Evolutionary conservation across 139 green algal species (phyloP).

Genomic region (Closterium sp.): DNA sequence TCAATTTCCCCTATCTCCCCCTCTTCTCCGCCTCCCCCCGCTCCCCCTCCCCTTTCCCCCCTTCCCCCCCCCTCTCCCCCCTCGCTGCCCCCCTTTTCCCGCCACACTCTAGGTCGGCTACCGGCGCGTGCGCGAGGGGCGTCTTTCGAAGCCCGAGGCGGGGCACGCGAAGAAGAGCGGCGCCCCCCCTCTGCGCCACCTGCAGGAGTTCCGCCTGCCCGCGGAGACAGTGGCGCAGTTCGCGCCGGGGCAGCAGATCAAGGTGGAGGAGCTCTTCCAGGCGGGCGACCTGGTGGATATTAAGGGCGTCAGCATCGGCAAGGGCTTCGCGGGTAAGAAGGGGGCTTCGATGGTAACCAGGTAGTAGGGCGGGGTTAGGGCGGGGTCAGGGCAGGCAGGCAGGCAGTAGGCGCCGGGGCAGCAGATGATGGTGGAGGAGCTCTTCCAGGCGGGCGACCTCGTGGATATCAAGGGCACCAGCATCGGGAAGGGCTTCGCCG

Average conservation of each 20-base stretch:
- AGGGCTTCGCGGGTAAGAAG: constrained; percentile 59
- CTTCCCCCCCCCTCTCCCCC: constrained; percentile 46
- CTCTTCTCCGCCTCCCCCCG: not conserved
- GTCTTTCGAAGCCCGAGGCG: constrained; percentile 88
- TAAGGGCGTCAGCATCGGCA: constrained; percentile 79
- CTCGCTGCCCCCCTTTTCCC: constrained; percentile 76
- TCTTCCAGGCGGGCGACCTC: constrained; percentile 90
- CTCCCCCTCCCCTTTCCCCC: not conserved
- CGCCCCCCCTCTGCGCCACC: constrained; percentile 70
- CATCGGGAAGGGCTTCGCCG: constrained; percentile 70
- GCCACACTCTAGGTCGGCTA: constrained; percentile 55
- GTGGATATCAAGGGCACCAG: constrained; percentile 87
- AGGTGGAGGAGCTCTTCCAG: constrained; percentile 85
- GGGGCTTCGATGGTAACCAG: not conserved
- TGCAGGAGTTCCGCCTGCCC: constrained; percentile 79
- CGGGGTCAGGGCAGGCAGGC: too few relatives aligned
- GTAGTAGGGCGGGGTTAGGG: not conserved
- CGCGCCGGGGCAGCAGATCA: constrained; percentile 78
- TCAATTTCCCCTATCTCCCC: not conserved
- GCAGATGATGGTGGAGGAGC: constrained; percentile 73
- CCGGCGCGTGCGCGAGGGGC: constrained; percentile 64
- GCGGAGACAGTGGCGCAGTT: constrained; percentile 50
- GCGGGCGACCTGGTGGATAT: constrained; percentile 91
- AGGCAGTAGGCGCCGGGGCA: constrained; percentile 61
- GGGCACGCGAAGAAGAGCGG: constrained; percentile 87